Evolutionary conservation across 2,329 filamentous ascomycete species (phyloP), one percentile per base, ranked within the genome.

Genomic region (Diaporthe sp.): DNA sequence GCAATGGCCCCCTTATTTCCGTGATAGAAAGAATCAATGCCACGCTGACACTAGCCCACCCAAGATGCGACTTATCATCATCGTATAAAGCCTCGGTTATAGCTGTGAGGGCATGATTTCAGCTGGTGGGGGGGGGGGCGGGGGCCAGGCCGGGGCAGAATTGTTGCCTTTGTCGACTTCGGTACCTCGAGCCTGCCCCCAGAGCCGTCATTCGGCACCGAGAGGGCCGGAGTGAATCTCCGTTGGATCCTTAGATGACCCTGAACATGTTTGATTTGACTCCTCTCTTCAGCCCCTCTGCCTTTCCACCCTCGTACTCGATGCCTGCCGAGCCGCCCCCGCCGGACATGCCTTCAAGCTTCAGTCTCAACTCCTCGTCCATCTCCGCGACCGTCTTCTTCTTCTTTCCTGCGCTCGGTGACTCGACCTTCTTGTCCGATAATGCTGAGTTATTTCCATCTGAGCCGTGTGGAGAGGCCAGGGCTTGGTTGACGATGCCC

Each of bases 181-280:
- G 31, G 22, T 42, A 42, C 22, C 2, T 17, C 13, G n/a, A 20
- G 22, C 13, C 31, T 28, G 47, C 63, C 63, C 63, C 8, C 3
- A 12, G 31, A 7, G 28, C 31, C 31, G 22, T 37, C 22, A 22
- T 51, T n/a, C 28, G 28, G 61, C 63, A 25, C 12, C n/a, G 6
- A 25, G 9, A 42, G 28, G 22, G 34, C n/a, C 9, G n/a, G 15
- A 15, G 10, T 42, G 2, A 15, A 28, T 4, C 22, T 28, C 49
- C 34, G 9, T 17, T 70, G n/a, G 17, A 34, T 87, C 65, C 22
- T 83, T 80, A 91, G 28, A 94, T 94, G 76, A 93, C 90, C 22
- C 93, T 87, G 82, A 95, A 95, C 93, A 95, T 95, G 79, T 95
- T 95, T 71, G 92, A 90, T 82, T 89, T 92, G 15, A 96, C 94